Base-by-base conservation (phyloP, 2,329 filamentous ascomycete species). In the Graphilbum fragrans region DNA sequence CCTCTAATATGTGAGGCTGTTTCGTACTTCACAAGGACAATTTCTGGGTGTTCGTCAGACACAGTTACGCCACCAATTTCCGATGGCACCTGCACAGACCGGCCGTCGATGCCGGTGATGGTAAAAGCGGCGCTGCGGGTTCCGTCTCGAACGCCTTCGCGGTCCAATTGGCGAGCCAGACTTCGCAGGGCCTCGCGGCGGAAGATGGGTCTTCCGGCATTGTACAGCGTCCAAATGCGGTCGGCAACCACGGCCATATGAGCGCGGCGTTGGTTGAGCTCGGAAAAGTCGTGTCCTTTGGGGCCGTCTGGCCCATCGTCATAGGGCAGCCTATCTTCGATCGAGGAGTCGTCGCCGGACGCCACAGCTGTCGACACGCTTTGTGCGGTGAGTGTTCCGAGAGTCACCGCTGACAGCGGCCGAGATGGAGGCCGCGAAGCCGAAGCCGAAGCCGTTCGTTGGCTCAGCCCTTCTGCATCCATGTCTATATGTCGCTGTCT, bases 21-120 rank as follows among this genome's bases (percentile, higher is more conserved):
- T n/a, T n/a, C 38, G 14, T 18, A 49, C 45, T 48, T 48, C 12
- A 49, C 32, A 9, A 46, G 21, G 16, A 50, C 45, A 42, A 50
- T 50, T 23, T 48, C 42, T 1, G 48, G 46, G 19, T 50, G 48
- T 9, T 35, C 38, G 7, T 22, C 29, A 8, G 45, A 37, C 3
- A 37, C 25, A 16, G 31, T 3, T 10, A 43, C 31, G 17, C 27
- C 38, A 18, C 47, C 49, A 1, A 40, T 37, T 9, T 35, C 12
- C 4, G 45, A 46, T 3, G 41, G 12, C 22, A 48, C 10, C 38
- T 33, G 38, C 17, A 49, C 44, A 3, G 9, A 23, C 7, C 32
- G 33, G 22, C 49, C 49, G 29, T 49, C 44, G 29, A 50, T 42
- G 20, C 41, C 45, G 2, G 17, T 8, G 10, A 49, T 19, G n/a